Evolutionary conservation across 164 flowering plant genomes (phyloP).

Genomic region (Cinnamomum micranthum): DNA sequence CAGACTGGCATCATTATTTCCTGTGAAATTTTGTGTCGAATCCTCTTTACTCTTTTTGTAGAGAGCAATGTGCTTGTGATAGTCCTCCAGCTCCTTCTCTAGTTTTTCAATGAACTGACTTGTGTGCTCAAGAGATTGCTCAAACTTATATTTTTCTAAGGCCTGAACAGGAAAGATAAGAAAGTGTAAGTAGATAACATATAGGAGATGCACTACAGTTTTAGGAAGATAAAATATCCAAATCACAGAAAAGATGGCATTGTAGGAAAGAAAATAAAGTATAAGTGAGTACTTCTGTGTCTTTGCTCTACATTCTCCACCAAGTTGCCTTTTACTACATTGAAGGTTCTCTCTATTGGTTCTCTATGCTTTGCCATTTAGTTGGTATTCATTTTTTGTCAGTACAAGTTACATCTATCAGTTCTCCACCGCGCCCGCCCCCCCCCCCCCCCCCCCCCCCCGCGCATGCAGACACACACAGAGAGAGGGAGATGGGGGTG

Average conservation of each 20-base stretch:
- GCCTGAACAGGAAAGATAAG: constrained; percentile 48
- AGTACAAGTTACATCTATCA: no score
- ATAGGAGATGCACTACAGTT: not conserved
- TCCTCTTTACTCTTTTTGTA: constrained; percentile 43
- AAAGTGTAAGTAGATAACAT: not conserved
- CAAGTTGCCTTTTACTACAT: no score
- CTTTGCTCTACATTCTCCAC: no score
- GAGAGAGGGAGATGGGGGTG: no score
- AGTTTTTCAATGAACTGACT: constrained; percentile 83
- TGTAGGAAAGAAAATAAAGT: not conserved
- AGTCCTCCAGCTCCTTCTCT: constrained; percentile 88
- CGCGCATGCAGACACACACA: no score
- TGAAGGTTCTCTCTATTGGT: no score
- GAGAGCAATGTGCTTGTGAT: constrained; percentile 54
- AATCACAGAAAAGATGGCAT: not conserved
- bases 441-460: no score
- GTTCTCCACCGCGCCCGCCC: no score
- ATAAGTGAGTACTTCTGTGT: no score
- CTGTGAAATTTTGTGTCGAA: constrained; percentile 10
- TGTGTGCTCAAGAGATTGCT: constrained; percentile 91
- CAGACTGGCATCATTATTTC: not conserved
- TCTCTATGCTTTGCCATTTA: no score
- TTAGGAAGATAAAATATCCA: not conserved
- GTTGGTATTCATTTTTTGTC: no score
- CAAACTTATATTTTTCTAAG: constrained; percentile 64